Evolutionary conservation across 2,329 filamentous ascomycete genomes (phyloP).

Genomic region (Sclerotinia glacialis): DNA sequence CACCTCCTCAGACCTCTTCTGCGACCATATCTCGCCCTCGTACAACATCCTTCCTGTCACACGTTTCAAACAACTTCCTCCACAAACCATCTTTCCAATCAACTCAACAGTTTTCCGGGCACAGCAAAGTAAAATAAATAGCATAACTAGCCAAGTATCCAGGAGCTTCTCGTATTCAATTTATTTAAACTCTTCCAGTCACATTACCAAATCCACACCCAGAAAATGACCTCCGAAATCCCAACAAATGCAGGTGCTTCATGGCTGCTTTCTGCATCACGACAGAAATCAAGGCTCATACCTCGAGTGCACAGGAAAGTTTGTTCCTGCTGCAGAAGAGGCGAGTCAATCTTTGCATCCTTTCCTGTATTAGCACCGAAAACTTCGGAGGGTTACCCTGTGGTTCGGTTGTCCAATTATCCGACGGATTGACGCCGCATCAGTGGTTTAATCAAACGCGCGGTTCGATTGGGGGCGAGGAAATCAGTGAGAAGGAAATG

Average conservation of each 20-base stretch:
- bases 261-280: slow-evolving; percentile 15
- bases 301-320: slow-evolving; percentile 26
- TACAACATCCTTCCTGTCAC: slow-evolving; percentile 10
- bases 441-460: slow-evolving; percentile 23
- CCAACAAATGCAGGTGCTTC: slow-evolving; percentile 14
- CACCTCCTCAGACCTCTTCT: slow-evolving; percentile 13
- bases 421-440: slow-evolving; percentile 10
- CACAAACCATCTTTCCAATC: neutral
- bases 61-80: slow-evolving; percentile 6
- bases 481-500: slow-evolving; percentile 27
- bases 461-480: neutral
- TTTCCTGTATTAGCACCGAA: slow-evolving; percentile 37
- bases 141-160: neutral
- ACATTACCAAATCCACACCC: slow-evolving; percentile 17
- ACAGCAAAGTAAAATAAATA: slow-evolving; percentile 3
- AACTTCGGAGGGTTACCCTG: slow-evolving; percentile 33
- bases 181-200: slow-evolving; percentile 11
- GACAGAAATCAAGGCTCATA: slow-evolving; percentile 22
- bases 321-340: slow-evolving; percentile 28
- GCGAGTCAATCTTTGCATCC: slow-evolving; percentile 15
- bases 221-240: slow-evolving; percentile 11
- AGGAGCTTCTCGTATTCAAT: slow-evolving; percentile 12
- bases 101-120: neutral
- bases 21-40: slow-evolving; percentile 14
- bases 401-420: neutral